Evolutionary conservation across 2,329 filamentous ascomycete species (phyloP), one percentile per base, ranked within the genome.

Genomic region (Calonectria ilicicola): DNA sequence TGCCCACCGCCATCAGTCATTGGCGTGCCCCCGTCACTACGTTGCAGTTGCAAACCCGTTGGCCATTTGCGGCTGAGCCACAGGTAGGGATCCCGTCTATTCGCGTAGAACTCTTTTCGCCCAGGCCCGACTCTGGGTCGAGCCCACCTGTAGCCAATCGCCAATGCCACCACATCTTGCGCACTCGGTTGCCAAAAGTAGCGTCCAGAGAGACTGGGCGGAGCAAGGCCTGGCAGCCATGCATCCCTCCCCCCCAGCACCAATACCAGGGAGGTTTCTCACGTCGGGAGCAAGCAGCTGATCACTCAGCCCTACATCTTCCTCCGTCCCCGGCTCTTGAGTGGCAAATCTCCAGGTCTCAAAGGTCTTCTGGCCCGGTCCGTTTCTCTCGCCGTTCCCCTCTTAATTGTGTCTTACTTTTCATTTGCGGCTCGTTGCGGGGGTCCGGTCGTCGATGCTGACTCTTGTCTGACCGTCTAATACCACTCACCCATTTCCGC

Each of bases 301-400:
- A 78, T 72, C 72, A 58, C 53, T 79, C 76, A 78, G 77, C 76
- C 77, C 75, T 79, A 77, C 68, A 67, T 65, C 53, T 67, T 63
- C 53, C 29, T 42, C 35, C 44, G 17, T 58, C 32, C 38, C 46
- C 26, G 44, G 44, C 38, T 58, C 42, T 47, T 42, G 40, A 47
- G 63, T 70, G 71, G 71, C 67, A 67, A 69, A 70, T 60, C 71
- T 49, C 53, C 44, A 40, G 53, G 58, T 44, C 46, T 60, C 53
- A 47, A 72, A 65, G 51, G 56, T 49, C 27, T 60, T 53, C 47
- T 67, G 49, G 32, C 23, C 63, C 51, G 46, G 65, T 32, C 67
- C 67, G 35, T 69, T 53, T 49, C 47, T 56, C 53, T 58, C 46
- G 62, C 23, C 51, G 56, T 60, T 27, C 51, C 49, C 51, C 68